These are phyloP conservation scores for Silene latifolia DNA, from an alignment of 148 eudicot species.

Conservation along the genomic window DNA sequence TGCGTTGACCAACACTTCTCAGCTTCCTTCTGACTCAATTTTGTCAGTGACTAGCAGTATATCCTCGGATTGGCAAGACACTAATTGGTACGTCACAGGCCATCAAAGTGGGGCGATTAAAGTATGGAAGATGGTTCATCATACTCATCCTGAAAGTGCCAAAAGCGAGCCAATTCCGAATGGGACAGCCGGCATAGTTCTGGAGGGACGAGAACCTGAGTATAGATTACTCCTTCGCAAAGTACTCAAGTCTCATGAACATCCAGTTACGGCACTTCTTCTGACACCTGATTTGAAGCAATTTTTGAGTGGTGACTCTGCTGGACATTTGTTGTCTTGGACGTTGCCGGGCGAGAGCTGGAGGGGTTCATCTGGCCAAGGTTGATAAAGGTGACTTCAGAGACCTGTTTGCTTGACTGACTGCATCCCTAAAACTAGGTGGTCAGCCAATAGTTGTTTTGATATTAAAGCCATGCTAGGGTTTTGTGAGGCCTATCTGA, in stretches of 20 bases:
- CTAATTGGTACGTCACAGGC: conserved; percentile 87
- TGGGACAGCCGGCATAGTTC: conserved; percentile 40
- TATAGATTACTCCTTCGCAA: conserved; percentile 71
- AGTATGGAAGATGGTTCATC: conserved; percentile 87
- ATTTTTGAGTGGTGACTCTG: conserved; percentile 79
- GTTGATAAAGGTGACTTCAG: conserved; percentile 30
- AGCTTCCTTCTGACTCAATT: conserved; percentile 84
- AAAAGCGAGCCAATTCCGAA: conserved; percentile 35
- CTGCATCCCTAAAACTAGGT: conserved; percentile 14
- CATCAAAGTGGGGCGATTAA: conserved; percentile 94
- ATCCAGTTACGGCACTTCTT: conserved; percentile 80
- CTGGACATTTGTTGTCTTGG: conserved; percentile 90
- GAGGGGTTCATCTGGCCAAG: conserved; percentile 49
- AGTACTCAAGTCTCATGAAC: conserved; percentile 79
- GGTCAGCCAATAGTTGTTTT: conserved; percentile 15
- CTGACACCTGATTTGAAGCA: conserved; percentile 78
- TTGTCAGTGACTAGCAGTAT: conserved; percentile 68
- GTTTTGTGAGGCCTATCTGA: conserved; percentile 20
- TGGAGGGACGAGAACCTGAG: conserved; percentile 56
- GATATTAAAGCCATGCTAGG: conserved; percentile 11
- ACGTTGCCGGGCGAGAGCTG: conserved; percentile 76
- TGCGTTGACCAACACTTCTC: conserved; percentile 81
- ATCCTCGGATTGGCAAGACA: conserved; percentile 83
- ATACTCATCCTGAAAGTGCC: conserved; percentile 37
- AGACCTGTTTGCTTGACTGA: conserved; percentile 8